Percentiles rank a stretch among this genome's conserved stretches.
These are phyloP conservation scores for Elaeagnus macrophylla DNA, from an alignment of 306 rosid species.

Conservation along the genomic window DNA sequence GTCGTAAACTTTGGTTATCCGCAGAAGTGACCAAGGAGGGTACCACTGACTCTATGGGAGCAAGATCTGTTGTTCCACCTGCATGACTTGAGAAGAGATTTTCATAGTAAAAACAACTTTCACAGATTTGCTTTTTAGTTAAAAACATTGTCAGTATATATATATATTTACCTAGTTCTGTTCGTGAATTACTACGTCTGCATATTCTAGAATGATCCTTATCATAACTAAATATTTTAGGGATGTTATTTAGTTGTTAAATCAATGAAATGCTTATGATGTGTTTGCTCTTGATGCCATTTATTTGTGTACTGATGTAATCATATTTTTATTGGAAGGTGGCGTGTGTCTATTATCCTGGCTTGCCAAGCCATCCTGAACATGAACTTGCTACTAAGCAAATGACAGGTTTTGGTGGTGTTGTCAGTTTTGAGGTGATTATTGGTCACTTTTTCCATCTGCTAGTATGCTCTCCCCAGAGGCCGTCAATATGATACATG, in stretches of 20 bases:
- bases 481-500: no score
- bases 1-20: no score
- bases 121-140: no score
- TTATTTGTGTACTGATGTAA: constrained; percentile 12
- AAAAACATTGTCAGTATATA: no score
- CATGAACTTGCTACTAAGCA: constrained; percentile 82
- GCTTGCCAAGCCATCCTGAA: constrained; percentile 85
- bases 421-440: constrained; percentile 86
- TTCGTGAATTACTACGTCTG: no score
- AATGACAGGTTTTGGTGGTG: constrained; percentile 98
- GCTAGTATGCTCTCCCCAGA: background rate
- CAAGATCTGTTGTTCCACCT: no score
- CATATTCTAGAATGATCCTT: background rate
- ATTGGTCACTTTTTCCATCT: constrained; percentile 1
- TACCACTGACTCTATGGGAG: no score
- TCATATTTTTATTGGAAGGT: constrained; percentile 44
- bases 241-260: background rate
- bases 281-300: constrained; percentile 8
- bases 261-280: background rate
- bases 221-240: background rate
- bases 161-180: no score
- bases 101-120: no score
- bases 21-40: no score
- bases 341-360: constrained; percentile 82
- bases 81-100: no score